Base-by-base conservation (phyloP, 495 filamentous ascomycete species). In the Talaromyces stipitatus region DNA sequence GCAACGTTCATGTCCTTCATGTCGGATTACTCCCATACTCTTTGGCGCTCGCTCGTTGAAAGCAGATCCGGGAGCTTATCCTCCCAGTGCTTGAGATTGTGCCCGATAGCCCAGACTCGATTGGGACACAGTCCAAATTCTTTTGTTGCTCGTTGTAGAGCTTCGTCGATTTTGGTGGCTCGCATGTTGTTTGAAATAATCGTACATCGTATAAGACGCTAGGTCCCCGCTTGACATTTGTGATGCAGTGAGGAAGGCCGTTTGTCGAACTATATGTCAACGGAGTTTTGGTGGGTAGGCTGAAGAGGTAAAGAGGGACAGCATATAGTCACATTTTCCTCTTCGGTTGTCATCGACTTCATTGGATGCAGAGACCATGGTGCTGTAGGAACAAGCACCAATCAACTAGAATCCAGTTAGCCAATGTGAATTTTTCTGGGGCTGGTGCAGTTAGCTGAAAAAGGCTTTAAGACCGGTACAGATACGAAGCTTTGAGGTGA, bases 31-130 rank as follows among this genome's bases (percentile, higher is more conserved):
- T 12, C 14, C 12, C 32, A 36, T 36, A 23, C 18, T 20, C 18
- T 22, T 20, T 23, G 18, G 10, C 18, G 22, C 8, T 24, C 43
- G 18, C 27, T 53, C 18, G n/a, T 8, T 2, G 27, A 16, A 51
- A 56, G 12, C 12, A 38, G 28, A 32, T 43, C n/a, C 26, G 33
- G 29, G 26, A 28, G 30, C 4, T 24, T 46, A 4, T 46, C 61
- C 48, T 46, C 43, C 32, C 32, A 36, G 32, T 36, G 12, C 32
- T 36, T n/a, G 32, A 36, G 32, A 6, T 36, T 36, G 14, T 36
- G 32, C 54, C 59, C 62, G 54, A 66, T 41, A 8, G 62, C 57
- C 64, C 64, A 66, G 8, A 66, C 46, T n/a, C 64, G 60, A 14
- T 66, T 61, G 26, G 62, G 62, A 56, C 62, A 66, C 14, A 66